These are phyloP conservation scores for Aphanomyces euteiches DNA, from an alignment of 352 stramenopile species.

Conservation along the genomic window DNA sequence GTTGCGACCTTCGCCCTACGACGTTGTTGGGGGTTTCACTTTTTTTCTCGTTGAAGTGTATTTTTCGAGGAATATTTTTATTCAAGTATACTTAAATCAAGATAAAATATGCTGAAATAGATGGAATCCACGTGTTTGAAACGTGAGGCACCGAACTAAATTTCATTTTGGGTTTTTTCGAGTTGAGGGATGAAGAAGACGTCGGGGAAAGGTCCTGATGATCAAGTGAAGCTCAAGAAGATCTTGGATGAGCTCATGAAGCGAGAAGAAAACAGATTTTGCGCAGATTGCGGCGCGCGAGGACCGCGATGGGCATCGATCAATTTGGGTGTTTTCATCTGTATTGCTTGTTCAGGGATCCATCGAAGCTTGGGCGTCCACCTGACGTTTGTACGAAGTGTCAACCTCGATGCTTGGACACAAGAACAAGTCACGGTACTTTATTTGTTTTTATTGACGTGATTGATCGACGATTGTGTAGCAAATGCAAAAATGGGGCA, in stretches of 20 bases:
- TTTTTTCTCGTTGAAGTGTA: too few species aligned
- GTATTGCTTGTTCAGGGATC: constrained; percentile 91
- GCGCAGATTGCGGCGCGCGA: constrained; percentile 82
- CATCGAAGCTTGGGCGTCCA: constrained; percentile 92
- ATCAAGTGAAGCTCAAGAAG: constrained; percentile 87
- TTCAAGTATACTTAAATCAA: not conserved
- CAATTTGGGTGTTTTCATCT: constrained; percentile 94
- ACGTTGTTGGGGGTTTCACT: too few species aligned
- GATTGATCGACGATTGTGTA: constrained; percentile 30
- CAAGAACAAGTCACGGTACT: constrained; percentile 75
- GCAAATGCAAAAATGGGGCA: constrained; percentile 91
- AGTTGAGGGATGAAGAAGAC: constrained; percentile 24
- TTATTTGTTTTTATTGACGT: not conserved
- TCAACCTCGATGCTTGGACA: constrained; percentile 93
- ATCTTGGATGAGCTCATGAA: constrained; percentile 85
- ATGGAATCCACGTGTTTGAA: constrained; percentile 1
- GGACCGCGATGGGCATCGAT: constrained; percentile 91
- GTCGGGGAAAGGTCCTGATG: constrained; percentile 38
- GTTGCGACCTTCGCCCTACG: too few species aligned
- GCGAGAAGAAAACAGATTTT: constrained; percentile 89
- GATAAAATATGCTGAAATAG: not conserved
- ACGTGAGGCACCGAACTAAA: constrained; percentile 2
- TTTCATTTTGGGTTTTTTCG: constrained; percentile 8
- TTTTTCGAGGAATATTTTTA: too few species aligned
- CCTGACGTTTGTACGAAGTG: constrained; percentile 89